Evolutionary conservation across 202 grass and related monocot genomes (phyloP), one percentile per base, ranked within the genome.

Genomic region (Bolboschoenoplectus hybrid): DNA sequence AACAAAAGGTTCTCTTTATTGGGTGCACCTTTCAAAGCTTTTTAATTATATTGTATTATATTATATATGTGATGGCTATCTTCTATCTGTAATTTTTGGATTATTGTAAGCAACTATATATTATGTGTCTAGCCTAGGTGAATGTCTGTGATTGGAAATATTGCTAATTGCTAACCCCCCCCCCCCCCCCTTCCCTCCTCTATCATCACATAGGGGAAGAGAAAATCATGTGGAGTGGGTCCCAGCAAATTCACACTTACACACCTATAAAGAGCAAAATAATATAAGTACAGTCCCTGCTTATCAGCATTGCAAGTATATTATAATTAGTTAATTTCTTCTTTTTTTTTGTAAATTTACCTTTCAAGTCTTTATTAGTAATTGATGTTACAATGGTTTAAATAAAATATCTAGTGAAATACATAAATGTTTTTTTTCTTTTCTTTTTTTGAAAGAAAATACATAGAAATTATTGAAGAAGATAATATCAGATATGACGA

Each of bases 1-100:
- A 84, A 71, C 82, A 44, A 71, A 67, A 84, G 82, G 26, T 57
- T 26, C 82, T 84, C 81, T 84, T 84, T 84, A 49, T 71, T 69
- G 81, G 81, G 81, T 70, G 34, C 38, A 84, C 70, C 7, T 67
- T 74, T 84, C 63, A 69, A 40, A 34, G 1, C 20, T 13, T 84
- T 68, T 53, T 40, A 7, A 62, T 20, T 62, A 7, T 62, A 50
- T 68, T 51, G 2, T 53, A 12, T 56, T 81, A 17, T 26, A 68
- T 17, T 32, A 32, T 78, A 49, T 19, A 26, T 78, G 50, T 78
- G 74, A 78, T 78, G 32, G 50, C 6, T 34, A 78, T 78, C 34
- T 78, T 78, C 34, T 57, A 78, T 38, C 74, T 2, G 74, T 78
- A 78, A 39, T 50, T 78, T 26, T 78, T 63, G 80, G 40, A 65